Percentiles rank a stretch among this genome's conserved stretches.
Conservation (phyloP, 2,329 filamentous ascomycete genomes). For the Sclerotinia glacialis region DNA sequence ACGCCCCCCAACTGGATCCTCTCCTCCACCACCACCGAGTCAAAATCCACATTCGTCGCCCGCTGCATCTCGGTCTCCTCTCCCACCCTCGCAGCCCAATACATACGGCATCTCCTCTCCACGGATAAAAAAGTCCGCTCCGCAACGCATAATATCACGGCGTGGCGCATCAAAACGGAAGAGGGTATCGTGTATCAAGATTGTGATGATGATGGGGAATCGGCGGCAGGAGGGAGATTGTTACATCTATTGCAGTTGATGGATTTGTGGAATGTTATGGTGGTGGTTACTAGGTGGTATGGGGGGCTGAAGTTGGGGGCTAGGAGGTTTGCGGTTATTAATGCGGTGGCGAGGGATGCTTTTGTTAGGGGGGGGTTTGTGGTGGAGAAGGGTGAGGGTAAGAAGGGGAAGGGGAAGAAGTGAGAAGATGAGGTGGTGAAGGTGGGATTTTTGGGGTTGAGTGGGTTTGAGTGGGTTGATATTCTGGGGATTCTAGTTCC, state of each 20-base stretch:
- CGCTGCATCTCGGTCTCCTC: conserved; percentile 69
- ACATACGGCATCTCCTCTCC: conserved; percentile 71
- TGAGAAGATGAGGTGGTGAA: conserved; percentile 28
- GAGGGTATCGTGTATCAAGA: conserved; percentile 68
- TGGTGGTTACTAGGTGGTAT: conserved; percentile 94
- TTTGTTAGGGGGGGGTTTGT: conserved; percentile 74
- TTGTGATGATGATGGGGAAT: conserved; percentile 94
- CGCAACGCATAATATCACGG: conserved; percentile 93
- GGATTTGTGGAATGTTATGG: conserved; percentile 88
- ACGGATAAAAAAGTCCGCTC: conserved; percentile 81
- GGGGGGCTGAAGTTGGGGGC: conserved; percentile 87
- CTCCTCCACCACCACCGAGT: conserved; percentile 72
- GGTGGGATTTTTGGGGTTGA: neutral
- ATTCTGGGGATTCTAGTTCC: neutral
- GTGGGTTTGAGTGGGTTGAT: neutral
- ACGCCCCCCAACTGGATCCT: conserved; percentile 60
- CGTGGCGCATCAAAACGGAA: conserved; percentile 74
- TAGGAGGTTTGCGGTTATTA: conserved; percentile 86
- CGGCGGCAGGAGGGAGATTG: conserved; percentile 80
- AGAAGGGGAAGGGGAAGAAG: conserved; percentile 48
- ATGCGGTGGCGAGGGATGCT: conserved; percentile 78
- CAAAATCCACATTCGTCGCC: conserved; percentile 85
- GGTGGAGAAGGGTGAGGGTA: conserved; percentile 45
- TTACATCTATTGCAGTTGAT: conserved; percentile 92
- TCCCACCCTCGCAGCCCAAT: conserved; percentile 66